These are phyloP conservation scores for Neofusicoccum sp. DNA, from an alignment of 2,329 filamentous ascomycete species.

Conservation along the genomic window DNA sequence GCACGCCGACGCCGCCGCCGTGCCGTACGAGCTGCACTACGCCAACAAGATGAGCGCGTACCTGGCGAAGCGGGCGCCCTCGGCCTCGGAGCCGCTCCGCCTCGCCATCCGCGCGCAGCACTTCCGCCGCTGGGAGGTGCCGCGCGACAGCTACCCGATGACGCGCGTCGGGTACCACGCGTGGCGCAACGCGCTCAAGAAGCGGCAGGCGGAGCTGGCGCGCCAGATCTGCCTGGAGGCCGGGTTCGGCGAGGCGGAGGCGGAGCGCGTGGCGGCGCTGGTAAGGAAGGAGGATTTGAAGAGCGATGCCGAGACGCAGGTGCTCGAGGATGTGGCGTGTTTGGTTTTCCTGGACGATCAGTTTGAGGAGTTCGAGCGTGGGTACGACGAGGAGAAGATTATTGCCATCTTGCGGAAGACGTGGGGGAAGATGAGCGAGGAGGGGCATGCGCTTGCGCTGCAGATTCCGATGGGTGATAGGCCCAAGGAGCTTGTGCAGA, in stretches of 20 bases:
- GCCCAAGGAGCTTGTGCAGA: slow-evolving; percentile 22
- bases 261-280: slow-evolving; percentile 64
- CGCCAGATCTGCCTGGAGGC: slow-evolving; percentile 52
- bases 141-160: slow-evolving; percentile 69
- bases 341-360: slow-evolving; percentile 86
- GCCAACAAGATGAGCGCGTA: slow-evolving; percentile 75
- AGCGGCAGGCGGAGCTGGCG: slow-evolving; percentile 65
- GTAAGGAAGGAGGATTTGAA: slow-evolving; percentile 76
- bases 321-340: slow-evolving; percentile 81
- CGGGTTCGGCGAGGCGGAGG: slow-evolving; percentile 54
- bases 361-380: slow-evolving; percentile 74
- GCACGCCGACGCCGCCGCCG: slow-evolving; percentile 41
- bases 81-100: slow-evolving; percentile 62
- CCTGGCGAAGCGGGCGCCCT: slow-evolving; percentile 59
- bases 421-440: slow-evolving; percentile 42
- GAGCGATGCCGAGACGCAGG: slow-evolving; percentile 65
- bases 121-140: slow-evolving; percentile 81
- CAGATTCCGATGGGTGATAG: slow-evolving; percentile 34
- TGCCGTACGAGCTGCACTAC: slow-evolving; percentile 81
- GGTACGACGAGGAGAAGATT: slow-evolving; percentile 78
- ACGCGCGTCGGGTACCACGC: slow-evolving; percentile 73
- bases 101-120: slow-evolving; percentile 83
- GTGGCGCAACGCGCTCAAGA: slow-evolving; percentile 75
- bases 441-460: slow-evolving; percentile 34
- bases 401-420: slow-evolving; percentile 48